Percentiles rank a stretch among this genome's conserved stretches.
Evolutionary conservation across 2,329 filamentous ascomycete species (phyloP).

Genomic region (Aspergillus sp.): DNA sequence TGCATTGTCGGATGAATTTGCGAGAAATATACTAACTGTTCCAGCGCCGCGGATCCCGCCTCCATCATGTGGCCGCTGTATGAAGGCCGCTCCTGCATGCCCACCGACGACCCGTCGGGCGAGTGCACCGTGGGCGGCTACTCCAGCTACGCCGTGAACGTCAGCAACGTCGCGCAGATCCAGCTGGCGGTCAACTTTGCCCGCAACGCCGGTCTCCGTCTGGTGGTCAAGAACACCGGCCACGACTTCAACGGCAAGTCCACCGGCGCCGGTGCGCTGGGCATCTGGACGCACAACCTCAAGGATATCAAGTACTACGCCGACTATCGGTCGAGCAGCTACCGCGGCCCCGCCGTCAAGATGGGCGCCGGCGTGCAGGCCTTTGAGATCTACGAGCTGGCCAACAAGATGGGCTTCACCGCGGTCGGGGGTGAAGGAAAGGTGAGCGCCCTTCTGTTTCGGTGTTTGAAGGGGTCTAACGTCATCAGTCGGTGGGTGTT

Average conservation of each 20-base stretch:
- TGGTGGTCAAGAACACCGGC: slow-evolving; percentile 46
- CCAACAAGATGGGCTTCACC: slow-evolving; percentile 46
- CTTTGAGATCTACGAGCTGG: slow-evolving; percentile 47
- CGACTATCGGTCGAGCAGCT: slow-evolving; percentile 39
- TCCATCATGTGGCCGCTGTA: slow-evolving; percentile 30
- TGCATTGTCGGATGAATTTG: too few relatives aligned
- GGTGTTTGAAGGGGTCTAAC: not conserved
- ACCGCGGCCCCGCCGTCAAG: slow-evolving; percentile 52
- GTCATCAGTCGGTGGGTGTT: slow-evolving; percentile 53
- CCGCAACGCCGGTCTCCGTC: slow-evolving; percentile 30
- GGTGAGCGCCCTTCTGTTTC: slow-evolving; percentile 17
- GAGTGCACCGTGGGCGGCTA: slow-evolving; percentile 32
- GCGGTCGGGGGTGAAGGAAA: slow-evolving; percentile 51
- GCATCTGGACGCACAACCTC: slow-evolving; percentile 51
- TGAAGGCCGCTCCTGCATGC: slow-evolving; percentile 25
- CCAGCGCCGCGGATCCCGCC: slow-evolving; percentile 22
- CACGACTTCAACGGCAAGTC: slow-evolving; percentile 51
- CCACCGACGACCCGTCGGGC: slow-evolving; percentile 21
- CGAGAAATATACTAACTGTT: too few relatives aligned
- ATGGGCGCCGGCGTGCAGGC: slow-evolving; percentile 56
- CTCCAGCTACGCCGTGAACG: slow-evolving; percentile 36
- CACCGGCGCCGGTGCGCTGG: slow-evolving; percentile 46
- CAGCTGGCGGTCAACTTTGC: slow-evolving; percentile 32
- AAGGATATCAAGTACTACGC: slow-evolving; percentile 44
- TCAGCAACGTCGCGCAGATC: slow-evolving; percentile 31